A percentile compares a stretch with the other conserved stretches of the same genome.
Conservation (phyloP, 257 asterid species). For the Salvia splendens region DNA sequence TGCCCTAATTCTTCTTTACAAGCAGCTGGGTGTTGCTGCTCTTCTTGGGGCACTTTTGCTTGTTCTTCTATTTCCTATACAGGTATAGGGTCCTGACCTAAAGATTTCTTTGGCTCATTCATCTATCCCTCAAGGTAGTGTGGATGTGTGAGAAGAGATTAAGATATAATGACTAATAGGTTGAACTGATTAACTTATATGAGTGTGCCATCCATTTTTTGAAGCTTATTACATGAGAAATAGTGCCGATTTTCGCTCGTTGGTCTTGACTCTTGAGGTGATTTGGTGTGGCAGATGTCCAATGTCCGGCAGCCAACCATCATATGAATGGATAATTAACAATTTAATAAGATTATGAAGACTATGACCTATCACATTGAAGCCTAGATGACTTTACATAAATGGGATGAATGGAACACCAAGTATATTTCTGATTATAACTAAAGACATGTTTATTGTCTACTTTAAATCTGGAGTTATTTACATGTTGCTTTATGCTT, state of each 20-base stretch:
- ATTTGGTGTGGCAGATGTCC: too few relatives aligned
- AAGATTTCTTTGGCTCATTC: constrained; percentile 5
- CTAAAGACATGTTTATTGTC: constrained; percentile 2
- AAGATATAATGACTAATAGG: neutral
- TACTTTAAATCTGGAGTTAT: neutral
- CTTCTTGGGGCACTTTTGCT: constrained; percentile 86
- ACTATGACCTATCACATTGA: constrained; percentile 1
- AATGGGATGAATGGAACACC: neutral
- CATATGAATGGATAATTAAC: neutral
- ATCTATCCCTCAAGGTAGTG: neutral
- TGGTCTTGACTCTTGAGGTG: too few relatives aligned
- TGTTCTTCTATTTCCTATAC: constrained; percentile 82
- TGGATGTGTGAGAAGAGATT: neutral
- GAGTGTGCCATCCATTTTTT: neutral
- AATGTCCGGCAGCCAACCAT: too few relatives aligned
- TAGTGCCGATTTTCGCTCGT: too few relatives aligned
- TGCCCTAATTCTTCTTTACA: constrained; percentile 89
- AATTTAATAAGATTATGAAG: neutral
- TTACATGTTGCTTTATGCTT: neutral
- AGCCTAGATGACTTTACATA: neutral
- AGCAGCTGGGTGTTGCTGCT: constrained; percentile 81
- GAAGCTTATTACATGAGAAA: neutral
- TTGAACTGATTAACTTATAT: neutral
- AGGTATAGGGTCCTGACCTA: constrained; percentile 44
- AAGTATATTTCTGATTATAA: neutral